Conservation (phyloP, 169 alveolate genomes). For the Plasmodium cynomolgi region DNA sequence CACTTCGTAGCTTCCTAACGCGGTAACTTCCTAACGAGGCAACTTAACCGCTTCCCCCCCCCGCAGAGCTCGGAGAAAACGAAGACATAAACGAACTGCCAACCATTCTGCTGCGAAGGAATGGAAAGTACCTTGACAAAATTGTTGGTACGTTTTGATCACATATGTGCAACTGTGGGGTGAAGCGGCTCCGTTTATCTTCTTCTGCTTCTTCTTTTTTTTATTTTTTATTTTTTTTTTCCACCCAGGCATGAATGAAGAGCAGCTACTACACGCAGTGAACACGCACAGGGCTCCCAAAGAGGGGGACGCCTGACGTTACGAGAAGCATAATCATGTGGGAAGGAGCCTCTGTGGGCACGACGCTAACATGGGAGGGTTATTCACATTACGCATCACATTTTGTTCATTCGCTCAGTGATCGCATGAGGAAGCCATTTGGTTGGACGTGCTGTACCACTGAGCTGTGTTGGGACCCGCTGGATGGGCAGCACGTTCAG, state of each 20-base stretch:
- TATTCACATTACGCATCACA: not conserved
- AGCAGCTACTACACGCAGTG: conserved; percentile 6
- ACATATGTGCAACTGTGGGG: not conserved
- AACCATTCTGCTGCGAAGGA: conserved; percentile 42
- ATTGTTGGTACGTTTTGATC: conserved; percentile 28
- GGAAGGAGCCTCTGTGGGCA: not conserved
- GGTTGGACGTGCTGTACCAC: not conserved
- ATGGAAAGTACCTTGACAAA: conserved; percentile 68
- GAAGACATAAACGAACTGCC: conserved; percentile 73
- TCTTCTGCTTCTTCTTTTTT: not conserved
- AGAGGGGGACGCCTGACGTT: not conserved
- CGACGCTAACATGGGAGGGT: not conserved
- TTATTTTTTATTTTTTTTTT: not conserved
- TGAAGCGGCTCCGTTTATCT: not conserved
- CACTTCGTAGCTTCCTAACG: not conserved
- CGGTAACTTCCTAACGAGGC: not conserved
- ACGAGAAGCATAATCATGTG: not conserved
- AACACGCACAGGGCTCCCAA: not conserved
- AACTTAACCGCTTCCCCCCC: not conserved
- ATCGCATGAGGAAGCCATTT: not conserved
- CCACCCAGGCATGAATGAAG: conserved; percentile 47
- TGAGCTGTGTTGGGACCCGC: not conserved
- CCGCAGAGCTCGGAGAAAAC: conserved; percentile 48
- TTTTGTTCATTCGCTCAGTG: not conserved
- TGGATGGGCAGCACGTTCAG: not conserved